A percentile compares a stretch with the other conserved stretches of the same genome.
Evolutionary conservation across 371 early-diverging fungal species (phyloP).

Genomic region (Lichtheimia corymbifera): DNA sequence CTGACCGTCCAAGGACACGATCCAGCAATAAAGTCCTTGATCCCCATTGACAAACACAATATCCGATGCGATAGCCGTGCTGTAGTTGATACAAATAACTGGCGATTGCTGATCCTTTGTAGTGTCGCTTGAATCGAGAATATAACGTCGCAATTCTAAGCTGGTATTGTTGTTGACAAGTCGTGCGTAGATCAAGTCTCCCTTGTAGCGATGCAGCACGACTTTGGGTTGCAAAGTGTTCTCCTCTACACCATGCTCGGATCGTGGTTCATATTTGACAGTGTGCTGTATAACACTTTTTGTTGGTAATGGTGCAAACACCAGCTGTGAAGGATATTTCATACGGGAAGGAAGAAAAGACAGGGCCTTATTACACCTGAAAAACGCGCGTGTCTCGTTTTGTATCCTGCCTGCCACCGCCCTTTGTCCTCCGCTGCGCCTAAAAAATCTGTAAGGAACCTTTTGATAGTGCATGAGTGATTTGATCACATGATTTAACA

Average conservation of each 20-base stretch:
- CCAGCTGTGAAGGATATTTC: background rate
- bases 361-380: too few species aligned
- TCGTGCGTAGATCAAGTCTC: slow-evolving; percentile 6
- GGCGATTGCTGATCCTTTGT: background rate
- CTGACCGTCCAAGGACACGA: slow-evolving; percentile 6
- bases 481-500: too few species aligned
- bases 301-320: background rate
- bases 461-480: too few species aligned
- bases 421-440: too few species aligned
- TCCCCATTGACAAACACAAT: slow-evolving; percentile 8
- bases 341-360: too few species aligned
- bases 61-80: slow-evolving; percentile 4
- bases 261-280: background rate
- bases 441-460: too few species aligned
- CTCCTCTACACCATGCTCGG: background rate
- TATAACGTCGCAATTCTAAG: slow-evolving; percentile 6
- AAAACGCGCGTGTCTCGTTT: too few species aligned
- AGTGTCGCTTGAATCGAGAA: background rate
- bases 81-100: slow-evolving; percentile 6
- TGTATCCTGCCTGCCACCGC: too few species aligned
- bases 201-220: background rate
- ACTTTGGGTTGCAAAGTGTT: slow-evolving; percentile 12
- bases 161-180: slow-evolving; percentile 7
- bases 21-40: slow-evolving; percentile 9
- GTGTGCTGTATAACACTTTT: background rate